A percentile compares a stretch with the other conserved stretches of the same genome.
phyloP scores from a whole-genome alignment of 1,284 basidiomycete species.

The Sanghuangporus weigelae region DNA sequence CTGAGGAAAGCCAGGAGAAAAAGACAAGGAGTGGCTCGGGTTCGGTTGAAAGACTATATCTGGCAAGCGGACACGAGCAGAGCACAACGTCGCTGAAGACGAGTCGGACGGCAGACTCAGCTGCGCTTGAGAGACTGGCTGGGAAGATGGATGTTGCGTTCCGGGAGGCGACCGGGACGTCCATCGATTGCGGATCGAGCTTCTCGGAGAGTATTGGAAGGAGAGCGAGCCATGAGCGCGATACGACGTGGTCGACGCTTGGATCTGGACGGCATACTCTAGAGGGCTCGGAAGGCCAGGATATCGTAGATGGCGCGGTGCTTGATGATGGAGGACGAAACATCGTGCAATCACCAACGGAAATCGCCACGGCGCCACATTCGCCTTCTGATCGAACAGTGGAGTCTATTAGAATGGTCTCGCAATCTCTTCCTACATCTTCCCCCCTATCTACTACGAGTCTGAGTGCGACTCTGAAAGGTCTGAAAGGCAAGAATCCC shows the following conservation, averaged over 20 bases:
- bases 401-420: neutral
- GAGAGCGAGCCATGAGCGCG: constrained; percentile 9
- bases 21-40: constrained; percentile 8
- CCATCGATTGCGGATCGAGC: constrained; percentile 19
- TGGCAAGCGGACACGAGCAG: constrained; percentile 34
- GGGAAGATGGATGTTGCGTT: constrained; percentile 64
- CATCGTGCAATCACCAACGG: constrained; percentile 4
- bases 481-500: constrained; percentile 6
- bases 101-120: constrained; percentile 57
- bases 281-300: neutral
- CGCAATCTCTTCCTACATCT: neutral
- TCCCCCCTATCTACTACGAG: neutral
- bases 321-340: neutral
- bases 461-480: neutral
- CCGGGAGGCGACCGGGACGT: constrained; percentile 38
- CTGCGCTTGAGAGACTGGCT: constrained; percentile 57
- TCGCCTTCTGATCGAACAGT: neutral
- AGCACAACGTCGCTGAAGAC: constrained; percentile 51
- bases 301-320: neutral
- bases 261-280: neutral
- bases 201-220: neutral
- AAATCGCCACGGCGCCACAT: neutral
- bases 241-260: neutral
- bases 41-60: constrained; percentile 21
- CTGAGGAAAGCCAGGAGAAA: constrained; percentile 12